Percentiles rank a stretch among this genome's conserved stretches.
Evolutionary conservation across 371 early-diverging fungal genomes (phyloP).

Genomic region (Lichtheimia corymbifera): DNA sequence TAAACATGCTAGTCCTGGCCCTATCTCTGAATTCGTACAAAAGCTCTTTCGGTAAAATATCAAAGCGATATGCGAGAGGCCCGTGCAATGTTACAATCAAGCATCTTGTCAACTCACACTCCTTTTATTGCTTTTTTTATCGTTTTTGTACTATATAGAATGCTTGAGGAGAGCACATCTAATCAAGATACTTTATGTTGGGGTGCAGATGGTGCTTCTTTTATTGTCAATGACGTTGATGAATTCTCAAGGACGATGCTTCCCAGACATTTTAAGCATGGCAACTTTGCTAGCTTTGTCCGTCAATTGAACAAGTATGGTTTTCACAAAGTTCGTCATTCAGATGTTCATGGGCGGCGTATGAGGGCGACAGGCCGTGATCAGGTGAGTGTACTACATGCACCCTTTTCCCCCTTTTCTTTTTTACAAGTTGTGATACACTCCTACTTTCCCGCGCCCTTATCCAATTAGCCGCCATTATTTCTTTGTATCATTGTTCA

Average conservation of each 20-base stretch:
- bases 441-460: too few species aligned
- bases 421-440: background rate
- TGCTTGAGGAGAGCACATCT: constrained; percentile 69
- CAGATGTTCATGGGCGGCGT: constrained; percentile 24
- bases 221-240: constrained; percentile 80
- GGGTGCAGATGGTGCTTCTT: constrained; percentile 77
- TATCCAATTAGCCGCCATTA: background rate
- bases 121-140: too few species aligned
- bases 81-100: too few species aligned
- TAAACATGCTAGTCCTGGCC: constrained; percentile 8
- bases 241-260: constrained; percentile 75
- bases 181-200: constrained; percentile 71
- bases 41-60: constrained; percentile 15
- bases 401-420: background rate
- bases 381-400: constrained; percentile 39
- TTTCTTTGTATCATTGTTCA: too few species aligned
- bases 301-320: constrained; percentile 97
- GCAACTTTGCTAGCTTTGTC: constrained; percentile 94
- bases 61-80: too few species aligned
- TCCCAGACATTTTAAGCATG: constrained; percentile 89
- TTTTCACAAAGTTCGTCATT: constrained; percentile 82
- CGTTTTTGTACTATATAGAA: constrained; percentile 26
- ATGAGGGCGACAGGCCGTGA: constrained; percentile 60
- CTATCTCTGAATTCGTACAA: constrained; percentile 20
- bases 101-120: too few species aligned